Percentiles rank a stretch among this genome's conserved stretches.
Evolutionary conservation across 768 basidiomycete species (phyloP).

Genomic region (Naganishia randhawae): DNA sequence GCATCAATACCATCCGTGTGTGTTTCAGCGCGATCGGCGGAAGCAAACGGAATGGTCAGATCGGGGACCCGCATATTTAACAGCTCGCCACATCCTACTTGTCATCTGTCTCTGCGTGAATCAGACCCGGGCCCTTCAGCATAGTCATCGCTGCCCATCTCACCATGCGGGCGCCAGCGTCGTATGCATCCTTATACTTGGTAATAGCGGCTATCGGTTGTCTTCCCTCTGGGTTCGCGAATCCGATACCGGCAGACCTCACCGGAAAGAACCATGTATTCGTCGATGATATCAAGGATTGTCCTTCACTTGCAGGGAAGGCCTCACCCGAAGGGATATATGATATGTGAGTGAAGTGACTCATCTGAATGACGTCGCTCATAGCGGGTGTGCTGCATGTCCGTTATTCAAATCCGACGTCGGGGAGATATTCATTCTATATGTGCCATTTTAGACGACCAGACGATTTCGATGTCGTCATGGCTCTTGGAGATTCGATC

Average conservation of each 20-base stretch:
- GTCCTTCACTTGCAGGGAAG: not conserved
- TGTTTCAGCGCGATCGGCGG: not conserved
- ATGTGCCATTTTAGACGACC: constrained; percentile 40
- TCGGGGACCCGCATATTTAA: not conserved
- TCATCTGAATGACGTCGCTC: not conserved
- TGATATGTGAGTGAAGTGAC: not conserved
- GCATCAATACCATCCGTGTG: not conserved
- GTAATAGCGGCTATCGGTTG: not conserved
- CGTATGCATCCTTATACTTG: not conserved
- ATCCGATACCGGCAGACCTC: not conserved
- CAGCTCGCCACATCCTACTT: not conserved
- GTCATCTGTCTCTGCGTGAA: not conserved
- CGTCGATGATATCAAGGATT: constrained; percentile 5
- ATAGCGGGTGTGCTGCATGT: not conserved
- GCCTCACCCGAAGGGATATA: not conserved
- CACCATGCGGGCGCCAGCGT: not conserved
- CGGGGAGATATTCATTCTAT: not conserved
- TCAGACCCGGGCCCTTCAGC: too few species aligned
- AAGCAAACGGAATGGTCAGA: not conserved
- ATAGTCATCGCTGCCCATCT: too few species aligned
- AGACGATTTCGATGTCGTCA: constrained; percentile 48
- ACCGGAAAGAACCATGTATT: not conserved
- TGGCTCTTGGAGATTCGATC: constrained; percentile 51
- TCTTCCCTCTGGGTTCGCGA: not conserved
- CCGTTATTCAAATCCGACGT: not conserved